phyloP scores from a whole-genome alignment of 371 early-diverging fungal genomes.

The Mucor piriformis region DNA sequence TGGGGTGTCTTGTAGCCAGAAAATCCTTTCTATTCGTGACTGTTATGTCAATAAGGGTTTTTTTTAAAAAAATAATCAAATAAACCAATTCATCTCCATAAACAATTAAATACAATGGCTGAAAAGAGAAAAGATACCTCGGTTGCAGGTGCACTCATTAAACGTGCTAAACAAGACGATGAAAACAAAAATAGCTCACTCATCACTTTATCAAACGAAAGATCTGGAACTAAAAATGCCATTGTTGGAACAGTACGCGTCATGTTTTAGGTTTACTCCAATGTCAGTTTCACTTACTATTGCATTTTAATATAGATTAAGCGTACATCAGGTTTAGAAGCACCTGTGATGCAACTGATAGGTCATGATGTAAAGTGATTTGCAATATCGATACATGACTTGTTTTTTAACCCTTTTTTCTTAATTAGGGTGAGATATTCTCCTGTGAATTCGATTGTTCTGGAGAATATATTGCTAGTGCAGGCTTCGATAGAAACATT shows the following conservation, averaged over 20 bases:
- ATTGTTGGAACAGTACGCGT: conserved; percentile 65
- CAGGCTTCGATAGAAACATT: conserved; percentile 80
- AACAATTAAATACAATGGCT: conserved; percentile 9
- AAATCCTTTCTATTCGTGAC: not conserved
- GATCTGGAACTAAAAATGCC: conserved; percentile 58
- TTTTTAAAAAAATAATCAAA: not conserved
- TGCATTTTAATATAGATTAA: conserved; percentile 52
- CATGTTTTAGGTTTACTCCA: not conserved
- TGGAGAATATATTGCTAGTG: conserved; percentile 87
- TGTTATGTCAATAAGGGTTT: too few relatives aligned
- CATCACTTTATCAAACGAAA: conserved; percentile 51
- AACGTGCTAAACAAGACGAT: conserved; percentile 56
- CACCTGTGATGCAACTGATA: conserved; percentile 86
- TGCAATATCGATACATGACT: not conserved
- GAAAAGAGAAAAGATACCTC: conserved; percentile 31
- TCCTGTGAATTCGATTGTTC: conserved; percentile 83
- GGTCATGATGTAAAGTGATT: conserved; percentile 68
- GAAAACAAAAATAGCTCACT: conserved; percentile 37
- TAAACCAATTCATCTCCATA: not conserved
- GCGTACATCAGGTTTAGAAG: conserved; percentile 84
- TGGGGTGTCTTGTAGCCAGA: conserved; percentile 3
- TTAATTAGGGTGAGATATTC: conserved; percentile 77
- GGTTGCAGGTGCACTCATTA: conserved; percentile 51
- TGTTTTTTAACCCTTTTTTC: not conserved
- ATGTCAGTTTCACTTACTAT: not conserved